phyloP scores from a whole-genome alignment of 176 grass and related monocot species.

The Poa pratensis region DNA sequence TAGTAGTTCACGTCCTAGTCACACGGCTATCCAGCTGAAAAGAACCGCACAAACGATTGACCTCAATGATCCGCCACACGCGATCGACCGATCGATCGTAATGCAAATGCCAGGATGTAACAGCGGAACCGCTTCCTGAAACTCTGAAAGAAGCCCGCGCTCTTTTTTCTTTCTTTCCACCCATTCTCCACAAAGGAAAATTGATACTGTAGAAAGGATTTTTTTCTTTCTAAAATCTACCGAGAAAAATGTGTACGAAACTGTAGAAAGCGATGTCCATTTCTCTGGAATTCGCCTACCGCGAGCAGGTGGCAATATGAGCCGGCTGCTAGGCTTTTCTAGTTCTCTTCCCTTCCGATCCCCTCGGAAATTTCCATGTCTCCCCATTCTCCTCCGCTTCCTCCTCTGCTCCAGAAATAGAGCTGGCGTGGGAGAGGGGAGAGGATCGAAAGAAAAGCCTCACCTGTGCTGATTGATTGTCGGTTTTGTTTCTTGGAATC shows the following conservation, averaged over 20 bases:
- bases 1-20: neutral
- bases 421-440: neutral
- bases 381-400: conserved; percentile 38
- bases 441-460: neutral
- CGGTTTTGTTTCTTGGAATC: neutral
- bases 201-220: too few relatives aligned
- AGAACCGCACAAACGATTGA: neutral
- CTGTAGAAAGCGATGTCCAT: neutral
- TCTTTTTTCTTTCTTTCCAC: neutral
- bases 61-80: neutral
- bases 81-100: neutral
- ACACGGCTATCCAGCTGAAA: neutral
- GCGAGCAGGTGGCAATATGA: neutral
- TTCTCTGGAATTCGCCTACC: conserved; percentile 15
- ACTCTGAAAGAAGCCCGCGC: neutral
- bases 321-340: neutral
- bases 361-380: neutral
- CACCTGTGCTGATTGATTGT: neutral
- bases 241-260: neutral
- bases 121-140: conserved; percentile 7
- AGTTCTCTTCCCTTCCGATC: neutral
- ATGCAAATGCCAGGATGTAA: conserved; percentile 10
- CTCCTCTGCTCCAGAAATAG: conserved; percentile 43
- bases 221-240: neutral
- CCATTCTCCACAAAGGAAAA: too few relatives aligned